Conservation (phyloP, 768 basidiomycete genomes). For the Russula griseocarnosa region DNA sequence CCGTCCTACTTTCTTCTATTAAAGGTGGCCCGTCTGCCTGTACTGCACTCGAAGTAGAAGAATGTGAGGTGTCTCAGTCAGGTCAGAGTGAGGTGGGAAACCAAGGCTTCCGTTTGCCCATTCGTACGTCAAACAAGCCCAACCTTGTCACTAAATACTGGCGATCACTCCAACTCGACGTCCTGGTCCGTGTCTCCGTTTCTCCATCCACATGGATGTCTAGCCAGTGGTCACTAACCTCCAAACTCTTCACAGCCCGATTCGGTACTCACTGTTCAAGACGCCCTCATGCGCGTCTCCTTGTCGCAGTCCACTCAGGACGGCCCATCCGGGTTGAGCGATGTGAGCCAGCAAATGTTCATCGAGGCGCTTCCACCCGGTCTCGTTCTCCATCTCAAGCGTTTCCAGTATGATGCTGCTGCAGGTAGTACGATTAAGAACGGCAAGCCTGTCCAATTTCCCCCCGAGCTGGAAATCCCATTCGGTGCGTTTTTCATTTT, state of each 20-base stretch:
- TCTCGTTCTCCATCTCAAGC: slow-evolving; percentile 77
- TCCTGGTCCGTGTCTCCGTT: slow-evolving; percentile 47
- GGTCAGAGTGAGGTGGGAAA: background rate
- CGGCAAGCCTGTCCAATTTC: slow-evolving; percentile 74
- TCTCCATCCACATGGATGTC: too few species aligned
- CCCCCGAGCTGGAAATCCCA: slow-evolving; percentile 72
- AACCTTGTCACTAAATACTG: slow-evolving; percentile 92
- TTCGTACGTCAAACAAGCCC: slow-evolving; percentile 74
- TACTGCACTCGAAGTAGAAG: background rate
- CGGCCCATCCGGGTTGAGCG: slow-evolving; percentile 41
- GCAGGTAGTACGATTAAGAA: slow-evolving; percentile 80
- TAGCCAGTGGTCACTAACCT: background rate
- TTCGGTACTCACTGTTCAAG: slow-evolving; percentile 69
- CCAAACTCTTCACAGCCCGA: slow-evolving; percentile 49
- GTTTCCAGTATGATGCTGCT: slow-evolving; percentile 80
- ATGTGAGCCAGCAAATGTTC: slow-evolving; percentile 67
- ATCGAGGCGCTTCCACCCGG: slow-evolving; percentile 82
- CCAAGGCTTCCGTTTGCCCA: slow-evolving; percentile 58
- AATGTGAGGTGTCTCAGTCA: background rate
- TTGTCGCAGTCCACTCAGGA: slow-evolving; percentile 78
- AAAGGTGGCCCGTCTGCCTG: too few species aligned
- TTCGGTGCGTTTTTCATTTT: slow-evolving; percentile 43
- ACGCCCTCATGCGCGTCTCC: slow-evolving; percentile 75
- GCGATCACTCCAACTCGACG: slow-evolving; percentile 83
- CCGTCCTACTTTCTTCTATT: background rate